Conservation (phyloP, 73 alveolate genomes). For the Urostyla sp. region DNA sequence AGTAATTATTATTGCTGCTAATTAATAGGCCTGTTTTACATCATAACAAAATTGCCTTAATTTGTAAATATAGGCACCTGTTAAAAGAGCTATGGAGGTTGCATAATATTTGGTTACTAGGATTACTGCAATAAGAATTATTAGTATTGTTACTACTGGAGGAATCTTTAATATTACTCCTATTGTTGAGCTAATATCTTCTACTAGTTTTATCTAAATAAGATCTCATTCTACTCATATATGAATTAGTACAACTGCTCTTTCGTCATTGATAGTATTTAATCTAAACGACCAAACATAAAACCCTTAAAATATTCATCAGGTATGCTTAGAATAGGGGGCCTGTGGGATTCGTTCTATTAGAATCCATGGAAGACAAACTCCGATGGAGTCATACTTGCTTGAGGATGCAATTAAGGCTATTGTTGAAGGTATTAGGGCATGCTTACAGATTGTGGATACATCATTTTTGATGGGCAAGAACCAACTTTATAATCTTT, state of each 20-base stretch:
- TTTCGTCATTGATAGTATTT: conserved; percentile 46
- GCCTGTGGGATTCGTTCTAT: conserved; percentile 35
- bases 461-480: conserved; percentile 60
- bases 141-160: not conserved
- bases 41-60: too few relatives aligned
- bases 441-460: conserved; percentile 30
- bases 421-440: conserved; percentile 11
- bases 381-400: not conserved
- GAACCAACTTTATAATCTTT: conserved; percentile 48
- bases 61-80: too few relatives aligned
- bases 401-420: not conserved
- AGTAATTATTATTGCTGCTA: not conserved
- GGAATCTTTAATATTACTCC: not conserved
- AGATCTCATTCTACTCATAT: conserved; percentile 19
- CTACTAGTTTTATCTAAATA: conserved; percentile 1
- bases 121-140: not conserved
- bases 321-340: conserved; percentile 52
- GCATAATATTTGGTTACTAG: too few relatives aligned
- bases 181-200: not conserved
- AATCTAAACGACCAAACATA: conserved; percentile 38
- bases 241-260: conserved; percentile 1
- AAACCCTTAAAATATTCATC: conserved; percentile 62
- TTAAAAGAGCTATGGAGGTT: too few relatives aligned
- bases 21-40: too few relatives aligned
- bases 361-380: conserved; percentile 17